Evolutionary conservation across 176 grass and related monocot genomes (phyloP).

Genomic region (Oryza officinalis): DNA sequence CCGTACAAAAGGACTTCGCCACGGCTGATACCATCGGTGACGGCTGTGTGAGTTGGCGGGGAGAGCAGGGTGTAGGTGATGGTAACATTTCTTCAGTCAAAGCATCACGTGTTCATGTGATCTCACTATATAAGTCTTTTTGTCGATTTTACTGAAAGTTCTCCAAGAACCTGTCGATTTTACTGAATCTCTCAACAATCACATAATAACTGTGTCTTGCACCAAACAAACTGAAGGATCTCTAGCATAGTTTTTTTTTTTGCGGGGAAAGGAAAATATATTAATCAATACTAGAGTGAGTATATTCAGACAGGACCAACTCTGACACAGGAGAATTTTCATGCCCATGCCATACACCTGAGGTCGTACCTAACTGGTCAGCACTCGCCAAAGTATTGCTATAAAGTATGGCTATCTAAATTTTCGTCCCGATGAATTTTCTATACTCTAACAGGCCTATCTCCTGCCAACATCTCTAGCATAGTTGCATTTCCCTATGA

Average conservation of each 20-base stretch:
- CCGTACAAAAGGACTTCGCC: neutral
- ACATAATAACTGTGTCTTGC: neutral
- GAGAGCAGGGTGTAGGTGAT: neutral
- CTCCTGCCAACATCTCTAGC: too few species aligned
- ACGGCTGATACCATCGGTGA: neutral
- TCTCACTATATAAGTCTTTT: neutral
- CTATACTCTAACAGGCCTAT: too few species aligned
- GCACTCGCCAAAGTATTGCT: too few species aligned
- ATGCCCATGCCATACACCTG: too few species aligned
- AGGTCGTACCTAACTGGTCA: too few species aligned
- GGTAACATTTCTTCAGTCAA: constrained; percentile 14
- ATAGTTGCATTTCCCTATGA: neutral
- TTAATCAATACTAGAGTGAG: too few species aligned
- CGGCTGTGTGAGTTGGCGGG: neutral
- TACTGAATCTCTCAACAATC: constrained; percentile 11
- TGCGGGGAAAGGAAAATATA: too few species aligned
- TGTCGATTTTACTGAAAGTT: neutral
- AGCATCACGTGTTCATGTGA: neutral
- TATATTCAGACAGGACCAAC: too few species aligned
- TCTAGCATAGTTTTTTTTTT: too few species aligned
- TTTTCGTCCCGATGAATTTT: too few species aligned
- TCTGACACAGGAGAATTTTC: too few species aligned
- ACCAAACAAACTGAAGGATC: neutral
- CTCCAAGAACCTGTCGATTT: neutral
- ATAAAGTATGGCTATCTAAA: too few species aligned